These are phyloP conservation scores for Bacidia rubella DNA, from an alignment of 495 filamentous ascomycete genomes.

Conservation along the genomic window DNA sequence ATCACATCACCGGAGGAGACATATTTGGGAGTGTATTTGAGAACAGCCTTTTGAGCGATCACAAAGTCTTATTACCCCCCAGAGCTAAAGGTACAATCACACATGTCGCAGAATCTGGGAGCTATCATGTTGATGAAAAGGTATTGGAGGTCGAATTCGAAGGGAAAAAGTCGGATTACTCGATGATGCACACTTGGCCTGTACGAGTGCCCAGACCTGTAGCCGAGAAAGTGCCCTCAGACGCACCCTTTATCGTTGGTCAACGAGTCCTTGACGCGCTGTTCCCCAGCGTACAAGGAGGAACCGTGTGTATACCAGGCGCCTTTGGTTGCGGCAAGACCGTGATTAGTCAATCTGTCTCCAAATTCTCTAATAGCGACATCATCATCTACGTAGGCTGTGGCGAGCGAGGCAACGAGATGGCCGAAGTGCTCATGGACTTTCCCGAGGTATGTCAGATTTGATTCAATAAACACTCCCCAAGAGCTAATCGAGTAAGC, in stretches of 20 bases:
- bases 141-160: conserved; percentile 95
- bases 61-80: conserved; percentile 91
- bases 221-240: conserved; percentile 76
- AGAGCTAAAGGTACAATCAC: conserved; percentile 86
- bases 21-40: conserved; percentile 89
- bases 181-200: conserved; percentile 99
- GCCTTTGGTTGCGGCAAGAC: conserved; percentile 99
- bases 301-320: conserved; percentile 94
- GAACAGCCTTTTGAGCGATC: conserved; percentile 87
- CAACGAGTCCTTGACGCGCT: conserved; percentile 93
- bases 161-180: conserved; percentile 78
- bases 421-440: conserved; percentile 99
- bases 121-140: conserved; percentile 88
- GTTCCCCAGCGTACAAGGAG: conserved; percentile 95
- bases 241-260: conserved; percentile 85
- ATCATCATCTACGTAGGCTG: conserved; percentile 98
- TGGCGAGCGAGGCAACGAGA: conserved; percentile 97
- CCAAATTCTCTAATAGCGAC: conserved; percentile 99
- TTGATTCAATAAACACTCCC: not conserved
- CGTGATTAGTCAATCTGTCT: conserved; percentile 94
- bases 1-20: conserved; percentile 92
- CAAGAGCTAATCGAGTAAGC: conserved; percentile 17
- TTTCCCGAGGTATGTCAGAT: conserved; percentile 62
- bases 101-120: conserved; percentile 70
- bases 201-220: conserved; percentile 88